These are phyloP conservation scores for Gracilaria caudata DNA, from an alignment of 23 red algal species.

Conservation along the genomic window DNA sequence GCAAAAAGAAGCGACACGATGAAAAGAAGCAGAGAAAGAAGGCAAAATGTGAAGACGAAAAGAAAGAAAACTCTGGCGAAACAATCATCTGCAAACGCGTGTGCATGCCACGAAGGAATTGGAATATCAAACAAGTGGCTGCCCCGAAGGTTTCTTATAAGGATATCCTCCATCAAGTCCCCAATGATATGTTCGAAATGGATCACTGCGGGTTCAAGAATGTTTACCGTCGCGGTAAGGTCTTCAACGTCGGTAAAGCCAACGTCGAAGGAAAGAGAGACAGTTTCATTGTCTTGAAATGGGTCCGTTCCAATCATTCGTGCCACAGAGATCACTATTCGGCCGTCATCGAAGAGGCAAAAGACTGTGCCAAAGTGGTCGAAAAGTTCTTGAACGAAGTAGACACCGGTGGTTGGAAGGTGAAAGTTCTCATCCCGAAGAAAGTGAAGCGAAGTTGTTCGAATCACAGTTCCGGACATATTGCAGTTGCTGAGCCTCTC, in stretches of 20 bases:
- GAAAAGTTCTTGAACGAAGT: slow-evolving; percentile 4
- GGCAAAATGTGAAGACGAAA: background rate
- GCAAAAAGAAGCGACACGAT: background rate
- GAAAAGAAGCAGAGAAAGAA: slow-evolving; percentile 12
- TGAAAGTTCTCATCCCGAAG: background rate
- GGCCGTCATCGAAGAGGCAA: background rate
- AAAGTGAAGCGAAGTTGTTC: background rate
- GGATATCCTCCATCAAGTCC: background rate
- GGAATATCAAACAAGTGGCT: background rate
- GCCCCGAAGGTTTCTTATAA: background rate
- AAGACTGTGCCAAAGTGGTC: slow-evolving; percentile 26
- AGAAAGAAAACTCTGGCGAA: background rate
- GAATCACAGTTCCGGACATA: background rate
- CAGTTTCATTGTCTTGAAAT: background rate
- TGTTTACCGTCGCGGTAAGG: background rate
- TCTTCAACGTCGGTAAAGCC: slow-evolving; percentile 1
- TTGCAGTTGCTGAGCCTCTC: background rate
- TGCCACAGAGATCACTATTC: background rate
- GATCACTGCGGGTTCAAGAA: background rate
- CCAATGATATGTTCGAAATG: background rate
- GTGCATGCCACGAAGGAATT: background rate
- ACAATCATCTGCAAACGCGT: background rate
- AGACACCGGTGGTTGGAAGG: slow-evolving; percentile 7
- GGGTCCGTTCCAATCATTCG: background rate
- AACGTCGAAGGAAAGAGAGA: background rate